Base-by-base conservation (phyloP, 441 rosid genomes). In the Adansonia grandidieri region DNA sequence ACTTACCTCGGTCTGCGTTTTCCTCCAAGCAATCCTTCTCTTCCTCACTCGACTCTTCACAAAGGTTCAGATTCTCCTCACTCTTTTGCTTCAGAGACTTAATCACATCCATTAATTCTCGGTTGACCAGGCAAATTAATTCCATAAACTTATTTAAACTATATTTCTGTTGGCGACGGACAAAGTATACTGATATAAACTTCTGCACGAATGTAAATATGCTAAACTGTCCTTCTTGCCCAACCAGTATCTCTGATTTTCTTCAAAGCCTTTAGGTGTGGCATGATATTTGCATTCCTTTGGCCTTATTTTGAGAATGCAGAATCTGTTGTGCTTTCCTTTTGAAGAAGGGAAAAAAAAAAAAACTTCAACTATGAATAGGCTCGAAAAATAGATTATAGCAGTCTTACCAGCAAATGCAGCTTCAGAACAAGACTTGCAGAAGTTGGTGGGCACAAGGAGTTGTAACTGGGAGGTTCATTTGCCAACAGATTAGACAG, bases 391-490 rank as follows among this genome's bases (percentile, higher is more conserved):
- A 91, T 81, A 45, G 88, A 86, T 84, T 45, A 85, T 71, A 15
- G 81, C 62, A 80, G 82, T 84, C 78, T 84, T 75, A 9, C 91
- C 91, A 70, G 89, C 74, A 74, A 91, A 91, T 28, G 85, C 83
- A 48, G 74, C 84, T 80, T 88, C 93, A 74, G 87, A 78, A 47
- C 92, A 89, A 22, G 82, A 72, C 84, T 91, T 89, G 82, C 93
- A 89, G 77, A 91, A 89, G 66, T 86, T 91, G 74, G n/a, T 91
- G 93, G 0, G 88, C 90, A 75, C 95, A 91, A 19, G 93, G 91
- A 28, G 93, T 88, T 0, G 93, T 91, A 51, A 89, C 80, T 10
- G 95, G 92, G 9, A 65, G 73, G 19, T 56, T 82, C 93, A 89
- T 83, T 78, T 87, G 82, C 78, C 65, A 76, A 64, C 93, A 89